Conservation (phyloP, 2,329 filamentous ascomycete species). For the Fusarium protoensiforme region DNA sequence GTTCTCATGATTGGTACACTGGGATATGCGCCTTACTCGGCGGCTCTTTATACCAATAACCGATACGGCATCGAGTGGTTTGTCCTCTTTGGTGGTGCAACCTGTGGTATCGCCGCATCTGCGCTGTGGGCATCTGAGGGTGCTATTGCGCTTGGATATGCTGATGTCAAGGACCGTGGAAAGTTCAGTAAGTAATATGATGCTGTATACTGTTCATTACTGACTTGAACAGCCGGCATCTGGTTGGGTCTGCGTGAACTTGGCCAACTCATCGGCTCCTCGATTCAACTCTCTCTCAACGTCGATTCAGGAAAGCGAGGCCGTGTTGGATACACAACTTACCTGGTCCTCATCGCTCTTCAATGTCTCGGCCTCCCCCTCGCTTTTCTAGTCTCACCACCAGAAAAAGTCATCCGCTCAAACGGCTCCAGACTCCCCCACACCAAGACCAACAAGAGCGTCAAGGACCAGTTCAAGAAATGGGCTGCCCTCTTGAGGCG, state of each 20-base stretch:
- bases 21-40: slow-evolving; percentile 61
- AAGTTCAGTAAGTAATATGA: slow-evolving; percentile 47
- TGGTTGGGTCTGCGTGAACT: slow-evolving; percentile 65
- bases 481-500: slow-evolving; percentile 51
- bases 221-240: slow-evolving; percentile 53
- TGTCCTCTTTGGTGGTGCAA: slow-evolving; percentile 60
- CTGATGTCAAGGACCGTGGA: slow-evolving; percentile 58
- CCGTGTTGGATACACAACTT: slow-evolving; percentile 38
- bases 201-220: accelerated
- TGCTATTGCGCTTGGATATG: slow-evolving; percentile 61
- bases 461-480: slow-evolving; percentile 27
- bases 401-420: slow-evolving; percentile 38
- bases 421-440: slow-evolving; percentile 30
- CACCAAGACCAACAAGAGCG: slow-evolving; percentile 19
- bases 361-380: slow-evolving; percentile 41
- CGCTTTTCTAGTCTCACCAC: slow-evolving; percentile 32
- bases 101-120: slow-evolving; percentile 61
- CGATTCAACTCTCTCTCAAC: slow-evolving; percentile 63
- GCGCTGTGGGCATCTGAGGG: slow-evolving; percentile 64
- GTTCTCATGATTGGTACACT: slow-evolving; percentile 58
- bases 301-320: slow-evolving; percentile 51
- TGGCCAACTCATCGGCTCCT: slow-evolving; percentile 63
- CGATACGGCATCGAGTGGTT: slow-evolving; percentile 64
- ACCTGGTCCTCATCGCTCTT: slow-evolving; percentile 39
- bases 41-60: slow-evolving; percentile 62